Base-by-base conservation (phyloP, 768 basidiomycete species). In the Lentinula aciculospora region DNA sequence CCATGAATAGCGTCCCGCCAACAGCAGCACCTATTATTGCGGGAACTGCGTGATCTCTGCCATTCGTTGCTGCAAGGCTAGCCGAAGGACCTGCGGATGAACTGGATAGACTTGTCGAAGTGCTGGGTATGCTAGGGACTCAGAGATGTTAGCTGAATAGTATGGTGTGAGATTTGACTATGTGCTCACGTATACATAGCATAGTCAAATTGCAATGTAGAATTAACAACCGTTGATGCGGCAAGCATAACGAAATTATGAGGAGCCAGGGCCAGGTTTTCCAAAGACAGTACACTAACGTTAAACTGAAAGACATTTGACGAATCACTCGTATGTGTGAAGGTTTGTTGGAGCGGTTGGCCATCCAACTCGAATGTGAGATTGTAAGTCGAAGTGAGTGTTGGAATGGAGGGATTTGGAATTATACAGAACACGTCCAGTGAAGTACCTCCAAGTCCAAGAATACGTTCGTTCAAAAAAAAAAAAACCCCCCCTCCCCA, bases 391-490 rank as follows among this genome's bases (percentile, higher is more conserved):
- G 57, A 58, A 21, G 57, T 58, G 10, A 58, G 34, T 36, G 2
- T 13, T 23, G 57, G 57, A 31, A 53, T 19, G 7, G 57, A 50
- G n/a, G 57, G 57, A 31, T 58, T 58, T n/a, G 57, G 57, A 32
- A 58, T 51, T 28, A 58, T 58, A n/a, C 57, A 58, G 29, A 40
- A 58, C 9, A 51, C 36, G 10, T 51, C 47, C 17, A 58, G 27
- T 4, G 57, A 50, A 19, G 37, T 48, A 29, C 57, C 57, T 58
- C 19, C 12, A 3, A 39, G 13, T 13, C 32, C 12, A 49, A 1
- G 31, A n/a, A 10, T 31, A 15, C 21, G 19, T 7, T 42, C 3
- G 5, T 21, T 36, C 12, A 31, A 46, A 25, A n/a, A n/a, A n/a
- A n/a, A n/a, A n/a, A n/a, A n/a, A n/a, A n/a, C n/a, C n/a, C n/a